Evolutionary conservation across 768 basidiomycete genomes (phyloP).

Genomic region (Tulasnella sp.): DNA sequence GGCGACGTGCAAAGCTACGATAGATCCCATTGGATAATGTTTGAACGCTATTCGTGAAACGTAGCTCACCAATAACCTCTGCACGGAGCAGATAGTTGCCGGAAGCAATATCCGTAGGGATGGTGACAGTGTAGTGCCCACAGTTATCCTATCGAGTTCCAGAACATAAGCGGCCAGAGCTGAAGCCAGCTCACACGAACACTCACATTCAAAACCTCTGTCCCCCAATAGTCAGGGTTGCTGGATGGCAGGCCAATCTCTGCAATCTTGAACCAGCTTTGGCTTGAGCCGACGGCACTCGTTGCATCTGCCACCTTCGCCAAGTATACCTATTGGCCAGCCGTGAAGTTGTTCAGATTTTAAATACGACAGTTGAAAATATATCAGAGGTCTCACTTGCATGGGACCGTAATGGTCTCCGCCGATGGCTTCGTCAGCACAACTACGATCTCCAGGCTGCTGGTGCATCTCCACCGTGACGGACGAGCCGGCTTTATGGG

Average conservation of each 20-base stretch:
- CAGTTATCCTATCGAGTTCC: slow-evolving; percentile 8
- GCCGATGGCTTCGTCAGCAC: slow-evolving; percentile 39
- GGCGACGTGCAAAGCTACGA: slow-evolving; percentile 36
- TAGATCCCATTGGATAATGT: no score
- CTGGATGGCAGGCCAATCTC: slow-evolving; percentile 32
- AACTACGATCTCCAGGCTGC: slow-evolving; percentile 37
- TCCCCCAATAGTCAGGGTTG: slow-evolving; percentile 12
- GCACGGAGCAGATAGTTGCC: slow-evolving; percentile 41
- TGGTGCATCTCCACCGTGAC: slow-evolving; percentile 41
- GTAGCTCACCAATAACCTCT: slow-evolving; percentile 29
- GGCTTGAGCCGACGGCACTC: slow-evolving; percentile 31
- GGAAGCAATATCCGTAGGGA: slow-evolving; percentile 33
- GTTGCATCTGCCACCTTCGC: slow-evolving; percentile 38
- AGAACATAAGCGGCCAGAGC: background rate
- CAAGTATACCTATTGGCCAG: background rate
- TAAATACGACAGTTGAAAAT: background rate
- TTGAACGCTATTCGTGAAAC: no score
- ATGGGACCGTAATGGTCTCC: slow-evolving; percentile 43
- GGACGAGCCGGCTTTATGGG: background rate
- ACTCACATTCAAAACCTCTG: slow-evolving; percentile 16
- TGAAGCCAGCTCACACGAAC: background rate
- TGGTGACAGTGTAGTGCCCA: slow-evolving; percentile 34
- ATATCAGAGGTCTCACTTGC: slow-evolving; percentile 12
- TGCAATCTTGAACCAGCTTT: slow-evolving; percentile 42
- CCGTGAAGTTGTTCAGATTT: background rate